Evolutionary conservation across 257 asterid genomes (phyloP).

Genomic region (Nicotiana noctiflora): DNA sequence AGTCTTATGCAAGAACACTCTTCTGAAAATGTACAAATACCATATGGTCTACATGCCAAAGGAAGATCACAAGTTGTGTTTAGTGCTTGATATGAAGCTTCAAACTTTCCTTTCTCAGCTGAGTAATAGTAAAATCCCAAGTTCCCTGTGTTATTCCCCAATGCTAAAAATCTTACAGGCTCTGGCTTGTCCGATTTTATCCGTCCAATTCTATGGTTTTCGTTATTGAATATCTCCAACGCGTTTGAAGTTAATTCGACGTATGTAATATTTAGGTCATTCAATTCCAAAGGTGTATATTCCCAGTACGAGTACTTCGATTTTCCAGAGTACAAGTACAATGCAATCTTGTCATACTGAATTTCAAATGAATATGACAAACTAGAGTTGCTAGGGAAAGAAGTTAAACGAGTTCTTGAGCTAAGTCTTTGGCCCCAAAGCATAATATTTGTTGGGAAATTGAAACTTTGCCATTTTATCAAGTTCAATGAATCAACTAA

Average conservation of each 20-base stretch:
- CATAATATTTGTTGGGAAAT: constrained; percentile 80
- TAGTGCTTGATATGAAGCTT: constrained; percentile 54
- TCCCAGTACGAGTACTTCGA: constrained; percentile 81
- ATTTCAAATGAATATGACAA: constrained; percentile 64
- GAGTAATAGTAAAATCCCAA: constrained; percentile 61
- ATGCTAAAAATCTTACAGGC: constrained; percentile 51
- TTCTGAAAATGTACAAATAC: constrained; percentile 57
- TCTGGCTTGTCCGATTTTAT: constrained; percentile 26
- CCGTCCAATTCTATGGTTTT: constrained; percentile 30
- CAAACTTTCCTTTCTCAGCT: constrained; percentile 29
- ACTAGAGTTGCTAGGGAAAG: constrained; percentile 53
- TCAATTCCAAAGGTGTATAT: constrained; percentile 29
- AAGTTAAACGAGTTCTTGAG: constrained; percentile 63
- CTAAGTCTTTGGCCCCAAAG: constrained; percentile 89
- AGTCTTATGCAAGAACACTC: constrained; percentile 56
- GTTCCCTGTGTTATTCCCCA: constrained; percentile 52
- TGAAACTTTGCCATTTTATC: constrained; percentile 91
- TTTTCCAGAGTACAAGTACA: constrained; percentile 45
- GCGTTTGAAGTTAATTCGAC: constrained; percentile 53
- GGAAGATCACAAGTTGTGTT: constrained; percentile 67
- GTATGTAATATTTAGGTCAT: constrained; percentile 48
- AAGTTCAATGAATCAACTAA: constrained; percentile 52
- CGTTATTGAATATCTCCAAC: constrained; percentile 49
- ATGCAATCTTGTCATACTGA: constrained; percentile 47
- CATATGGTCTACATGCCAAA: constrained; percentile 54